phyloP scores from a whole-genome alignment of 257 asterid genomes.

The Capsicum pubescens region DNA sequence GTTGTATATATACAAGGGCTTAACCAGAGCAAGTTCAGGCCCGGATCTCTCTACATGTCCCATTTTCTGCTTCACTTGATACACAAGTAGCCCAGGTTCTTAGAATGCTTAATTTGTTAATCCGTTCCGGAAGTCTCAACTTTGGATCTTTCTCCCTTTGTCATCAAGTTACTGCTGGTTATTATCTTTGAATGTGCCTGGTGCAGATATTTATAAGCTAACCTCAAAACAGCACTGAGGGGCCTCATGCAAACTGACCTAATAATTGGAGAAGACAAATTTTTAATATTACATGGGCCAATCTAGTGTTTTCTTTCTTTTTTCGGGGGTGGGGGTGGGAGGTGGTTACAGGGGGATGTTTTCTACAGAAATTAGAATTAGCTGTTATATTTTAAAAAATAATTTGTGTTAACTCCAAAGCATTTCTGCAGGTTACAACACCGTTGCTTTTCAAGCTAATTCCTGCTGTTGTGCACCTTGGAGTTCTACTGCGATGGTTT shows the following conservation, averaged over 20 bases:
- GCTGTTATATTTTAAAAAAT: neutral
- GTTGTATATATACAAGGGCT: neutral
- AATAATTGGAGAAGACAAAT: slow-evolving; percentile 6
- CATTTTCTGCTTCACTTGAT: neutral
- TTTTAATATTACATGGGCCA: neutral
- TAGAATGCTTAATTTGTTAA: neutral
- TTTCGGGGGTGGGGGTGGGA: neutral
- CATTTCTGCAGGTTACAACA: slow-evolving; percentile 69
- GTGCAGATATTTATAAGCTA: neutral
- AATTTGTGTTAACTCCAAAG: slow-evolving; percentile 36
- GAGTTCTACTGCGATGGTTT: slow-evolving; percentile 79
- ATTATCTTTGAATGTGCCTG: slow-evolving; percentile 19
- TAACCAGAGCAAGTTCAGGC: neutral
- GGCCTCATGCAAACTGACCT: slow-evolving; percentile 1
- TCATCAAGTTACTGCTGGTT: slow-evolving; percentile 4
- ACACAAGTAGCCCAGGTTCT: neutral
- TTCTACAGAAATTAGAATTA: slow-evolving; percentile 1
- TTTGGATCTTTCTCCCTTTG: neutral
- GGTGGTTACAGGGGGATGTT: neutral
- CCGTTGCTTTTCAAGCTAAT: slow-evolving; percentile 83
- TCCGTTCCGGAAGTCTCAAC: slow-evolving; percentile 7
- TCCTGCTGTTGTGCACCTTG: slow-evolving; percentile 79
- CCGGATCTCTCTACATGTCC: neutral
- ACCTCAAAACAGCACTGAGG: neutral
- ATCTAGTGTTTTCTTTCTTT: neutral